Conservation (phyloP, 768 basidiomycete species). For the Kwoniella dejecticola region DNA sequence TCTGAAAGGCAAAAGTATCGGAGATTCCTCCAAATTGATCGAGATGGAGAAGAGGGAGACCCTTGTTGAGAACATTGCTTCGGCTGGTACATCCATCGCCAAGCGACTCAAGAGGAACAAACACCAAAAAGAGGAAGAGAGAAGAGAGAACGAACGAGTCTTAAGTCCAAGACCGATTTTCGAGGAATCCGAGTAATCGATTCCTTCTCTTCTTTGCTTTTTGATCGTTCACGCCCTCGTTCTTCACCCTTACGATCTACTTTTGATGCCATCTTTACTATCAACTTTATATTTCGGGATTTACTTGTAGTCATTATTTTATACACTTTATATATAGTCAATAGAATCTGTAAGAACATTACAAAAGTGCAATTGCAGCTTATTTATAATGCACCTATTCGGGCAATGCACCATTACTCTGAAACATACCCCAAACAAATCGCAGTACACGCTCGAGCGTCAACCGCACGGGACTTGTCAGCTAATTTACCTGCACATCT, state of each 20-base stretch:
- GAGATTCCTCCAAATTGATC: conserved; percentile 12
- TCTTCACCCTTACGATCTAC: not conserved
- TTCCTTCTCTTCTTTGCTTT: not conserved
- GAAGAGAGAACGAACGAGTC: conserved; percentile 40
- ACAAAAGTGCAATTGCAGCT: too few species aligned
- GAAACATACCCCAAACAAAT: too few species aligned
- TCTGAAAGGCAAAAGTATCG: conserved; percentile 17
- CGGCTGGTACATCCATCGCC: conserved; percentile 20
- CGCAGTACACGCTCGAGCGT: too few species aligned
- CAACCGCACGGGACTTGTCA: too few species aligned
- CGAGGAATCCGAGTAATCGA: not conserved
- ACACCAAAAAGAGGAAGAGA: conserved; percentile 38
- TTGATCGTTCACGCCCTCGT: not conserved
- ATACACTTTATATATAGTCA: too few species aligned
- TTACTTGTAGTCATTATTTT: too few species aligned
- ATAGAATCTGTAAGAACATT: too few species aligned
- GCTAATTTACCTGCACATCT: too few species aligned
- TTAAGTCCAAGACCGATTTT: conserved; percentile 27
- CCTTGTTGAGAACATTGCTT: conserved; percentile 27
- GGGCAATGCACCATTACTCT: too few species aligned
- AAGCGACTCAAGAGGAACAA: conserved; percentile 40
- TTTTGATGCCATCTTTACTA: too few species aligned
- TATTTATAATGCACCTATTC: too few species aligned
- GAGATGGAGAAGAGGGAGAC: conserved; percentile 28
- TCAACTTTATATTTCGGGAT: too few species aligned